These are phyloP conservation scores for Vachellia collinsii DNA, from an alignment of 306 rosid genomes.

Conservation along the genomic window DNA sequence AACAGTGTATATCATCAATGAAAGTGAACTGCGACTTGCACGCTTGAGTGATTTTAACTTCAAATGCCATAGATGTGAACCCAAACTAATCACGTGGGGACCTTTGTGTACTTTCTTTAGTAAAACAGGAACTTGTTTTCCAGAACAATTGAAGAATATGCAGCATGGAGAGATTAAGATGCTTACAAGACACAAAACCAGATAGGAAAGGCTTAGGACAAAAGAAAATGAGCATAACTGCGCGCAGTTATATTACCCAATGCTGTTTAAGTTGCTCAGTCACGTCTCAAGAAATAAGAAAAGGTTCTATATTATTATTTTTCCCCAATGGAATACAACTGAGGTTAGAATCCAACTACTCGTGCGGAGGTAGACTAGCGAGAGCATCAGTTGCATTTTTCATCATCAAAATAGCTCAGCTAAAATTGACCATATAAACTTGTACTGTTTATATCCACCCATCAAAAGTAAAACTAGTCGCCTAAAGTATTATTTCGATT, in stretches of 20 bases:
- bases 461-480: background rate
- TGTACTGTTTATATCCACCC: background rate
- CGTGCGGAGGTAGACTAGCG: background rate
- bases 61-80: background rate
- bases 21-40: background rate
- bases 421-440: background rate
- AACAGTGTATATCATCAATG: slow-evolving; percentile 17
- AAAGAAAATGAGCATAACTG: too few relatives aligned
- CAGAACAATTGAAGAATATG: background rate
- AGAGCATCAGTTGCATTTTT: slow-evolving; percentile 12
- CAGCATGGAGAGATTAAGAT: background rate
- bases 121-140: background rate
- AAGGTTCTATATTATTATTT: background rate
- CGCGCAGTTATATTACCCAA: background rate
- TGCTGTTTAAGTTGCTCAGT: background rate
- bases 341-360: background rate
- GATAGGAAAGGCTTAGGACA: background rate
- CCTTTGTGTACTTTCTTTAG: background rate
- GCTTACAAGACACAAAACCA: background rate
- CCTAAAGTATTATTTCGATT: slow-evolving; percentile 4
- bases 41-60: background rate
- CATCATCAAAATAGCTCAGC: slow-evolving; percentile 17
- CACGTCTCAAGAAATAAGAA: background rate
- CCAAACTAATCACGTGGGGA: background rate
- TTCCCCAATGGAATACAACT: background rate